phyloP scores from a whole-genome alignment of 441 rosid genomes.

The Pelargonium myrrhifolium region DNA sequence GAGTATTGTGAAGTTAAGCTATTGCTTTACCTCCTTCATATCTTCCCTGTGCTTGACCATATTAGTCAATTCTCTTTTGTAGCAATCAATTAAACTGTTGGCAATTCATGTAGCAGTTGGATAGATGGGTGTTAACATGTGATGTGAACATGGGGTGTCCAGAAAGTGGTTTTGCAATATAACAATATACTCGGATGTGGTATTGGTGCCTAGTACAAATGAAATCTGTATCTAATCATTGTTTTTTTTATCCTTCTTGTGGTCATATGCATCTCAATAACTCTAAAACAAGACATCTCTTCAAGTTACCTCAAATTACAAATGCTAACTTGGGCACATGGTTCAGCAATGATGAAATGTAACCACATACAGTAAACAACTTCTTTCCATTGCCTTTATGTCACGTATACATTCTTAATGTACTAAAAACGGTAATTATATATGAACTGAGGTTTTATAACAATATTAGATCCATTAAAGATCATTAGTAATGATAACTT shows the following conservation, averaged over 20 bases:
- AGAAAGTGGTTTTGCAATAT: too few species aligned
- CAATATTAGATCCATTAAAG: not conserved
- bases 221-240: too few species aligned
- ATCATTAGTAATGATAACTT: not conserved
- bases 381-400: not conserved
- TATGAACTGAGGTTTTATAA: not conserved
- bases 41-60: not conserved
- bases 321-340: not conserved
- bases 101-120: not conserved
- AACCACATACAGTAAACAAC: not conserved
- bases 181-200: too few species aligned
- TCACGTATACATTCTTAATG: not conserved
- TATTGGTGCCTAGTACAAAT: too few species aligned
- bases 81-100: not conserved
- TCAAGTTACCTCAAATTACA: too few species aligned
- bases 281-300: not conserved
- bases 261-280: not conserved
- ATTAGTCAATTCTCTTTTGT: not conserved
- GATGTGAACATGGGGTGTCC: too few species aligned
- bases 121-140: not conserved
- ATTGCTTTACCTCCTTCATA: too few species aligned
- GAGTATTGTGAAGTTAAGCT: too few species aligned
- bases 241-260: not conserved
- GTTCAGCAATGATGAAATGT: not conserved
- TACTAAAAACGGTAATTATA: not conserved